Evolutionary conservation across 2,329 filamentous ascomycete genomes (phyloP), one percentile per base, ranked within the genome.

Genomic region (Fusarium citri): DNA sequence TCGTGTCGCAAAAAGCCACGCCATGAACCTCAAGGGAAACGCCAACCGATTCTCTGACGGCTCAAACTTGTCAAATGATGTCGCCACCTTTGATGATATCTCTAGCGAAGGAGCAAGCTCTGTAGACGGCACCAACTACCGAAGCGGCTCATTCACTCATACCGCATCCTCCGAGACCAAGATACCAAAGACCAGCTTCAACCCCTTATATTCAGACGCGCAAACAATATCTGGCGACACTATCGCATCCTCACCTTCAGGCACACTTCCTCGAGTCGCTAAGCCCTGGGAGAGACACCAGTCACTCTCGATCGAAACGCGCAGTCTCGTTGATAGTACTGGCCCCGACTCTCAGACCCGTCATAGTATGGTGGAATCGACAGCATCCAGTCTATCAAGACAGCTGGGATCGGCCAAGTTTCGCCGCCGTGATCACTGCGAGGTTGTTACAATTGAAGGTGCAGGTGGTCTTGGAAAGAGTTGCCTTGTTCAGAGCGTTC

Each of bases 1-100:
- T 68, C 90, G 89, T 48, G 91, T 94, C 50, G 88, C 92, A 22
- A 89, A 85, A 75, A 89, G 86, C 34, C 92, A 94, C 61, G 76
- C 83, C 11, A 76, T 85, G 46, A 81, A 78, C 51, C 80, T 82
- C 49, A 83, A 80, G 45, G 80, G 81, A 16, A 78, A 79, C 12
- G 67, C 79, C 6, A 83, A 81, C 60, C 83, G 84, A 20, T 83
- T 86, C 61, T 87, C 87, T 0, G 87, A 88, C 45, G 81, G 78
- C 9, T 89, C 88, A 3, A 84, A 77, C 63, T 75, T 88, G n/a
- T 86, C 86, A 10, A 85, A 82, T 63, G 84, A 89, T 6, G 66
- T 82, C 18, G 72, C 79, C n/a, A 80, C 86, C 41, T 77, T 77
- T 30, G 85, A 81, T 40, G 87, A 89, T 61, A 79, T 82, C 34